Base-by-base conservation (phyloP, 2,329 filamentous ascomycete species). In the Phaeoacremonium minimum region DNA sequence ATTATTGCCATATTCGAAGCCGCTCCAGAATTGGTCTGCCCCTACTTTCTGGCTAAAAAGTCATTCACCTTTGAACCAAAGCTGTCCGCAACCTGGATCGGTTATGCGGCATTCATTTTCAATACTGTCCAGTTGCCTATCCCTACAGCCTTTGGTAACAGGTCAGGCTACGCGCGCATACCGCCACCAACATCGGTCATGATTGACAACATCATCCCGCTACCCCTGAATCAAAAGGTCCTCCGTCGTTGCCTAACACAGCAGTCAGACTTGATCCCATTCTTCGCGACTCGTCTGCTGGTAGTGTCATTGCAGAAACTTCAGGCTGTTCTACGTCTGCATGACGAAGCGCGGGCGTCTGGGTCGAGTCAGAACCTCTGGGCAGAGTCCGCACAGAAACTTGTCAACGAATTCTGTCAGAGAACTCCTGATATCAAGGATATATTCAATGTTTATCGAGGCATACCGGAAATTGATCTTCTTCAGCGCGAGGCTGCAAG, bases 1-100 rank as follows among this genome's bases (percentile, higher is more conserved):
- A 64, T 95, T 3, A 66, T 91, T 5, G 73, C 82, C 4, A 88
- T 95, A 20, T 95, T 98, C 54, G 73, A 71, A 43, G 77, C 78
- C 7, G 87, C 85, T 0, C 91, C 94, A 1, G 93, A 97, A 60
- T 72, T 97, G 4, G 77, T 95, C 2, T 85, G 88, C 30, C 82
- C 89, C 51, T 98, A 94, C 57, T 97, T 95, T 53, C 71, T 80
- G 30, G 82, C 78, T 54, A 90, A 88, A 53, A 81, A 77, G 42
- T 77, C 83, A 36, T 93, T 97, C 51, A 79, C 83, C 0, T 88
- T 95, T 44, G 90, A 97, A 29, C 90, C 93, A 0, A 97, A 95
- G 54, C 72, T 94, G 5, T 93, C 89, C 4, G 83, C 89, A 30
- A 93, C 89, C 0, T 98, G 93, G 93, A 86, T 97, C 47, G 90